Evolutionary conservation across 352 stramenopile genomes (phyloP), one percentile per base, ranked within the genome.

Genomic region (Paralagenidium karlingii): DNA sequence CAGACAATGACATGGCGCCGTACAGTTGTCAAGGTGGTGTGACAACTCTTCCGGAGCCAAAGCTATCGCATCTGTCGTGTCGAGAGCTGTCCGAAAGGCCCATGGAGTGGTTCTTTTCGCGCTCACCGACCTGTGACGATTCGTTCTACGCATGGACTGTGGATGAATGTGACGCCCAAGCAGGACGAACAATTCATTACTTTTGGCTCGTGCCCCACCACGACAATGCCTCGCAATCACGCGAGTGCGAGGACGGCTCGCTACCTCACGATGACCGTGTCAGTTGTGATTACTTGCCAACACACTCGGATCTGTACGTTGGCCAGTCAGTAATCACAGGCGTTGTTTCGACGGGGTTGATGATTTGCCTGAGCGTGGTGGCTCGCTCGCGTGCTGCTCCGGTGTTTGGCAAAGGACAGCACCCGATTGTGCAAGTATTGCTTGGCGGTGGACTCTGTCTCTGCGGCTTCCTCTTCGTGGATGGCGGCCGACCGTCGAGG

Each of bases 341-440:
- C 0, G 49, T 76, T 2, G 30, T 68, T 3, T 27, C 24, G 0
- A 5, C 50, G 0, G 1, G 64, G 0, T 28, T 68, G 0, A 7
- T 41, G 1, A 38, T 34, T 8, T 31, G 40, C 2, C 49, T 64
- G 0, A 43, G 38, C 4, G 61, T 76, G 13, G 60, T 80, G 3
- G 49, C 43, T 34, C 40, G 43, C 3, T 51, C 58, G 3, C 64
- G 68, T 2, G 31, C 61, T 16, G 55, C 38, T 12, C 61, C 68
- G 1, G 58, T 79, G 19, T 55, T 83, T 42, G 82, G 81, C 40
- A 61, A 69, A n/a, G 80, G 66, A 0, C 73, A 86, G 47, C 79
- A 58, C 39, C 62, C 81, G 38, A 64, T 86, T 24, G 40, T 86
- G 0, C 31, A 68, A 11, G 43, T 64, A 7, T 61, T 83, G 49